Conservation (phyloP, 1,139 yeast genomes). For the Blastobotrys elegans region DNA sequence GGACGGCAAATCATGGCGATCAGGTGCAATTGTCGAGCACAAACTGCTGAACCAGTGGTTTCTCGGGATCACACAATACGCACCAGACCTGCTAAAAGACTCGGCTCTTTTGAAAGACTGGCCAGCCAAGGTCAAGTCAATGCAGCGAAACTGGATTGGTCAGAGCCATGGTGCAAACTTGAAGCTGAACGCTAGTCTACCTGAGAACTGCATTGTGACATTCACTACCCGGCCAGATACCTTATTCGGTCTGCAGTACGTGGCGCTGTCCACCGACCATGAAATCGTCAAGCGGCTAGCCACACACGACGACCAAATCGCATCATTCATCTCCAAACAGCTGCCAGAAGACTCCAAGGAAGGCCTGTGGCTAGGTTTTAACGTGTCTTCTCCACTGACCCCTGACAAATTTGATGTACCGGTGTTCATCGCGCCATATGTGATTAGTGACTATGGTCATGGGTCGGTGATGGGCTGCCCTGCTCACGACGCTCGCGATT, state of each 20-base stretch:
- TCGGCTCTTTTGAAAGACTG: slow-evolving; percentile 57
- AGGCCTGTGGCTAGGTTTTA: slow-evolving; percentile 50
- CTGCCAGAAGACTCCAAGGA: slow-evolving; percentile 42
- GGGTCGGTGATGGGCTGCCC: slow-evolving; percentile 99
- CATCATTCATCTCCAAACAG: slow-evolving; percentile 39
- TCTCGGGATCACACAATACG: slow-evolving; percentile 78
- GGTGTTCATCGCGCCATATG: slow-evolving; percentile 87
- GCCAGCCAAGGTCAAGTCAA: slow-evolving; percentile 84
- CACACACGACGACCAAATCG: slow-evolving; percentile 39
- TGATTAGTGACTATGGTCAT: slow-evolving; percentile 71
- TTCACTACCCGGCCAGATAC: slow-evolving; percentile 94
- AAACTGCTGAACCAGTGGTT: slow-evolving; percentile 85
- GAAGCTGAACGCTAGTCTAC: slow-evolving; percentile 10
- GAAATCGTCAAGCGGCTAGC: slow-evolving; percentile 46
- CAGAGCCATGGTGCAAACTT: slow-evolving; percentile 77
- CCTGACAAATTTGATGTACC: slow-evolving; percentile 47
- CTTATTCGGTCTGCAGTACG: slow-evolving; percentile 69
- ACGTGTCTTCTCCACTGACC: slow-evolving; percentile 56
- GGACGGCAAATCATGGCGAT: slow-evolving; percentile 90
- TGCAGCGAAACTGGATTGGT: slow-evolving; percentile 96
- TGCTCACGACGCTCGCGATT: slow-evolving; percentile 83
- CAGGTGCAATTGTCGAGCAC: slow-evolving; percentile 92
- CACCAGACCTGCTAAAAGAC: slow-evolving; percentile 60
- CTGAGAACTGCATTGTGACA: slow-evolving; percentile 1
- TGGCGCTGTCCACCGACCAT: slow-evolving; percentile 73